These are phyloP conservation scores for Fusarium agapanthi DNA, from an alignment of 2,329 filamentous ascomycete species.

Conservation along the genomic window DNA sequence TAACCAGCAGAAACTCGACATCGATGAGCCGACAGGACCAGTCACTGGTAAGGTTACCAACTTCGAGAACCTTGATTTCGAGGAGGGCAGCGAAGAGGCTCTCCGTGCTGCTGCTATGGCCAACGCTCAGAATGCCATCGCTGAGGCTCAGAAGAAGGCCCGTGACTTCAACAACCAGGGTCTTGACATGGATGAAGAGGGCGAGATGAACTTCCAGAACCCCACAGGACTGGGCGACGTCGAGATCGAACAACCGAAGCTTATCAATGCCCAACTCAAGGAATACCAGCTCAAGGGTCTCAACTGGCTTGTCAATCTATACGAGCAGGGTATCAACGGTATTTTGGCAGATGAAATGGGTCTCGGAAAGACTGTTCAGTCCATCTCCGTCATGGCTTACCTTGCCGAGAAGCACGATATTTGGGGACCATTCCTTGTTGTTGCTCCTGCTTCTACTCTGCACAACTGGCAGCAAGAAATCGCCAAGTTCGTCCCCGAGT, in stretches of 20 bases:
- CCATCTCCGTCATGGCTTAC: conserved; percentile 99
- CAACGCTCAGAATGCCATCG: conserved; percentile 94
- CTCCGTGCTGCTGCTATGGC: conserved; percentile 88
- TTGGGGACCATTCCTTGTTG: conserved; percentile 97
- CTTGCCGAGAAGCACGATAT: conserved; percentile 97
- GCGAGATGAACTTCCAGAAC: conserved; percentile 99
- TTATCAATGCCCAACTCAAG: conserved; percentile 93
- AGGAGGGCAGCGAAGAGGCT: conserved; percentile 88
- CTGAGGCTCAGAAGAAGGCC: conserved; percentile 92
- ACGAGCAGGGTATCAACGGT: conserved; percentile 99
- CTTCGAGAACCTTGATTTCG: conserved; percentile 95
- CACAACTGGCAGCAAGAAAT: conserved; percentile 99
- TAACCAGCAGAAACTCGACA: conserved; percentile 55
- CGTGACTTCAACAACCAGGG: conserved; percentile 88
- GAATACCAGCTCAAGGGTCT: conserved; percentile 99
- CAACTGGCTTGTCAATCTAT: conserved; percentile 98
- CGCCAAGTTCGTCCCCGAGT: conserved; percentile 88
- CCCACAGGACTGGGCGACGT: conserved; percentile 94
- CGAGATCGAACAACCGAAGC: conserved; percentile 91
- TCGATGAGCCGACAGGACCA: conserved; percentile 63
- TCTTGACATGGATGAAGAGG: conserved; percentile 81
- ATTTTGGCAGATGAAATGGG: conserved; percentile 99
- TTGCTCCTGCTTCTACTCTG: conserved; percentile 92
- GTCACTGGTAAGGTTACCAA: conserved; percentile 80
- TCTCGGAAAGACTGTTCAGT: conserved; percentile 98